These are phyloP conservation scores for Penicillium ochrochloron DNA, from an alignment of 495 filamentous ascomycete genomes.

Conservation along the genomic window DNA sequence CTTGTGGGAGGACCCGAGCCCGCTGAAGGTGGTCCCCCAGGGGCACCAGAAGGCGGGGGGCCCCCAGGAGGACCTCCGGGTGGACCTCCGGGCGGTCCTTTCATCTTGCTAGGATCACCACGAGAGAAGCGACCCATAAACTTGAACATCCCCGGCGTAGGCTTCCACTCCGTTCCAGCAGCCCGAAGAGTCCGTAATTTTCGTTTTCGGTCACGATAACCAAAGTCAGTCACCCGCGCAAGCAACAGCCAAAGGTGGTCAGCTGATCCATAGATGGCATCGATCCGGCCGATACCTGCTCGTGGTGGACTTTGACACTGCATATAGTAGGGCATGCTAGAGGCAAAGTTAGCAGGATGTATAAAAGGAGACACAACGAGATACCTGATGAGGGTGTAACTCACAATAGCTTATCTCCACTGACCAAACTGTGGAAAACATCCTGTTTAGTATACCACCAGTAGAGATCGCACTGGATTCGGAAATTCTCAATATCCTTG, in stretches of 20 bases:
- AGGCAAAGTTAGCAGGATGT: not conserved
- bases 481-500: conserved; percentile 77
- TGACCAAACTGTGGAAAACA: conserved; percentile 85
- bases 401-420: conserved; percentile 83
- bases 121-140: conserved; percentile 49
- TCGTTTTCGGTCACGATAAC: conserved; percentile 73
- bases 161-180: conserved; percentile 62
- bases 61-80: conserved; percentile 32
- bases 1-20: conserved; percentile 26
- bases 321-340: conserved; percentile 74
- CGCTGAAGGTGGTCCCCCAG: conserved; percentile 13
- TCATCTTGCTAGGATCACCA: conserved; percentile 22
- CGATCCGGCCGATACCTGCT: conserved; percentile 74
- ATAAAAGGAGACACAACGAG: too few species aligned
- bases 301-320: conserved; percentile 88
- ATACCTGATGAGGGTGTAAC: conserved; percentile 36
- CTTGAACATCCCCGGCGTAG: conserved; percentile 53
- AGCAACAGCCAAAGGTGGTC: conserved; percentile 86
- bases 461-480: conserved; percentile 83
- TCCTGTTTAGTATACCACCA: conserved; percentile 99
- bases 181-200: conserved; percentile 63
- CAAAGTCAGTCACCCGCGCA: conserved; percentile 81
- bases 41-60: conserved; percentile 27
- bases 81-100: conserved; percentile 32
- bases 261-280: conserved; percentile 82